phyloP scores from a whole-genome alignment of 495 filamentous ascomycete genomes.

The Talaromyces stipitatus region DNA sequence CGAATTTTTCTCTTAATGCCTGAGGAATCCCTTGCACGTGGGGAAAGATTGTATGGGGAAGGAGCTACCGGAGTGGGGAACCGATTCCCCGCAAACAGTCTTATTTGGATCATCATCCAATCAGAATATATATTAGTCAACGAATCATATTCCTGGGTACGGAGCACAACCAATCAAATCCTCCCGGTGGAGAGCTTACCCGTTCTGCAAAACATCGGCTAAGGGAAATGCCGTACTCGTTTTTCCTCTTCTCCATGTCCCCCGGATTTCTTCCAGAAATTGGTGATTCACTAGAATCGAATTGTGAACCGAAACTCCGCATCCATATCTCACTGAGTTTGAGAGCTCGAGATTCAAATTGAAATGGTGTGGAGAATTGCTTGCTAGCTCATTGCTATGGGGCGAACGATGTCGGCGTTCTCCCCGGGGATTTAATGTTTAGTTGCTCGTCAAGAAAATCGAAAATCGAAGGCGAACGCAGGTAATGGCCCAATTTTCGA shows the following conservation, averaged over 20 bases:
- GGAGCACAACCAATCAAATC: background rate
- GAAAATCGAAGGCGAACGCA: too few relatives aligned
- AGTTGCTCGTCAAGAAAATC: too few relatives aligned
- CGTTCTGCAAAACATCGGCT: background rate
- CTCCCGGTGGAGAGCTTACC: background rate
- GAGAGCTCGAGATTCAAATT: background rate
- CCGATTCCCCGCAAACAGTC: background rate
- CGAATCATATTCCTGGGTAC: background rate
- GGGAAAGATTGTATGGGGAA: background rate
- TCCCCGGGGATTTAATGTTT: too few relatives aligned
- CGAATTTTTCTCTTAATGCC: background rate
- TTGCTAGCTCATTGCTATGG: too few relatives aligned
- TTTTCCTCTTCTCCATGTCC: background rate
- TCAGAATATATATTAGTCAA: background rate
- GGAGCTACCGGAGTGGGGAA: background rate
- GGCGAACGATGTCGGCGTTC: too few relatives aligned
- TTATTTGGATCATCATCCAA: background rate
- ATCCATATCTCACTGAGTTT: background rate
- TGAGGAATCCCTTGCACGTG: background rate
- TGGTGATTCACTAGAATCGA: background rate
- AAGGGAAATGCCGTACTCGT: background rate
- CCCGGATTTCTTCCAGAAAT: background rate
- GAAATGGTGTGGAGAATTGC: too few relatives aligned
- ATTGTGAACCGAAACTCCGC: background rate
- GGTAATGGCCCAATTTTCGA: too few relatives aligned